These are phyloP conservation scores for Salvia splendens DNA, from an alignment of 257 asterid genomes.

Conservation along the genomic window DNA sequence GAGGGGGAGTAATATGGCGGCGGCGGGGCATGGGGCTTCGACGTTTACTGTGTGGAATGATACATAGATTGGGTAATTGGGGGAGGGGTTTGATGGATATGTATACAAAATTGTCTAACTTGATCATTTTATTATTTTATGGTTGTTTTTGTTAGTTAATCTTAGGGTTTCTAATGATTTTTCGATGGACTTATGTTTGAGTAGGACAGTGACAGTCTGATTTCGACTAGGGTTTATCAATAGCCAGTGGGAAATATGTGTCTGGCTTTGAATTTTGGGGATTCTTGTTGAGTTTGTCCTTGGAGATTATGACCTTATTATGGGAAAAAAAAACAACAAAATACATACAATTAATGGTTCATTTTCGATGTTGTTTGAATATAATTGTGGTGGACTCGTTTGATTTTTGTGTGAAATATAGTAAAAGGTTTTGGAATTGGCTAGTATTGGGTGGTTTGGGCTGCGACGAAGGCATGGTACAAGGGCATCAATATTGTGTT, in stretches of 20 bases:
- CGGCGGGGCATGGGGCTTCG: slow-evolving; percentile 39
- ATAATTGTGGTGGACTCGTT: too few species aligned
- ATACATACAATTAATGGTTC: not conserved
- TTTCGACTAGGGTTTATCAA: slow-evolving; percentile 47
- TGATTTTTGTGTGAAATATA: too few species aligned
- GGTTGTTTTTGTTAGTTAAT: not conserved
- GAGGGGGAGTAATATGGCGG: slow-evolving; percentile 17
- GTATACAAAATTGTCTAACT: slow-evolving; percentile 38
- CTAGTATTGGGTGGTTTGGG: too few species aligned
- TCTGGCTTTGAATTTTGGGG: slow-evolving; percentile 73
- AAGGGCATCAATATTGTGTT: too few species aligned
- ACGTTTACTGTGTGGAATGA: slow-evolving; percentile 67
- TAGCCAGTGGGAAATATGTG: slow-evolving; percentile 43
- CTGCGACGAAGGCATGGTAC: too few species aligned
- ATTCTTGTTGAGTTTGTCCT: slow-evolving; percentile 43
- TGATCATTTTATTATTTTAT: slow-evolving; percentile 7
- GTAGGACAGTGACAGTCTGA: too few species aligned
- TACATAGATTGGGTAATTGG: slow-evolving; percentile 27
- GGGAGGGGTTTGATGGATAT: not conserved
- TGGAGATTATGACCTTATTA: not conserved
- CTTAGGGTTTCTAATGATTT: slow-evolving; percentile 31
- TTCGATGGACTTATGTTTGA: slow-evolving; percentile 29
- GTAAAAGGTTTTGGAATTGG: too few species aligned
- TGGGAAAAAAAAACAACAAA: not conserved
- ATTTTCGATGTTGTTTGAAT: too few species aligned